Evolutionary conservation across 2,329 filamentous ascomycete genomes (phyloP).

Genomic region (Penicillium sclerotigenum): DNA sequence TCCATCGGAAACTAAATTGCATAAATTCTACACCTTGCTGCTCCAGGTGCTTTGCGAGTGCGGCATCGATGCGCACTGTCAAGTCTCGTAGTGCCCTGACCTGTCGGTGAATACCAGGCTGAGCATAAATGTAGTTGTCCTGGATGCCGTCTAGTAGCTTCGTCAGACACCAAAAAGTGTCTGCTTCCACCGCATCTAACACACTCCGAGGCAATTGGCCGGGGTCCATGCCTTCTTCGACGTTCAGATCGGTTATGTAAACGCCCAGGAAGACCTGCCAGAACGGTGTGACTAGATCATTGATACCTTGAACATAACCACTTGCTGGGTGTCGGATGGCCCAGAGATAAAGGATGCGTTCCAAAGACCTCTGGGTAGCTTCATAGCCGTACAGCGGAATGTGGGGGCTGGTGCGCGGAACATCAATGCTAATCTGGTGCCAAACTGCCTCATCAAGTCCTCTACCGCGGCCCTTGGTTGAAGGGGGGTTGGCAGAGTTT

Average conservation of each 20-base stretch:
- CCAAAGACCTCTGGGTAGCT: constrained; percentile 88
- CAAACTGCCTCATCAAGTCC: constrained; percentile 95
- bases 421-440: constrained; percentile 99
- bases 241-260: constrained; percentile 91
- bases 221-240: constrained; percentile 93
- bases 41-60: constrained; percentile 83
- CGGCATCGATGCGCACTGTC: constrained; percentile 81
- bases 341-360: constrained; percentile 96
- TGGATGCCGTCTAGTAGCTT: constrained; percentile 98
- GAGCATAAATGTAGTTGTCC: constrained; percentile 97
- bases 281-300: constrained; percentile 94
- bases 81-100: constrained; percentile 85
- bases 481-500: constrained; percentile 42
- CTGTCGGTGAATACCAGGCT: constrained; percentile 93
- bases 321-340: constrained; percentile 95
- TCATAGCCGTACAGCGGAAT: constrained; percentile 94
- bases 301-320: constrained; percentile 97
- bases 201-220: constrained; percentile 88
- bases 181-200: constrained; percentile 92
- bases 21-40: constrained; percentile 95
- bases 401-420: constrained; percentile 93
- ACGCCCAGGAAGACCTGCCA: constrained; percentile 95
- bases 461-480: constrained; percentile 56
- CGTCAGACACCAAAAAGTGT: constrained; percentile 97
- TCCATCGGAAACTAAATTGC: constrained; percentile 98